A percentile compares a stretch with the other conserved stretches of the same genome.
Evolutionary conservation across 495 filamentous ascomycete genomes (phyloP).

Genomic region (Aspergillus conjunctus): DNA sequence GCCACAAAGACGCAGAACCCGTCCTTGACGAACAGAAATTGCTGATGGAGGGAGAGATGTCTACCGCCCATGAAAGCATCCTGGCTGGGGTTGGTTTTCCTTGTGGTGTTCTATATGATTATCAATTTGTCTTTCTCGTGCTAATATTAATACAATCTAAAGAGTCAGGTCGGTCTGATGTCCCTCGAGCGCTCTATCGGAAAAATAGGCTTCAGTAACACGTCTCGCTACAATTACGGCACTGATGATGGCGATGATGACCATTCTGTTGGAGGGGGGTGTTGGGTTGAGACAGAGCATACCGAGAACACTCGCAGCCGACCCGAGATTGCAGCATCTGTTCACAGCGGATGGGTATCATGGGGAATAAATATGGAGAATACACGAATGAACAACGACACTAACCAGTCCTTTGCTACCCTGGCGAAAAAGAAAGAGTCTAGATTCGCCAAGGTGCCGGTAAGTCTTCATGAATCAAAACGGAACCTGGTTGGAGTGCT

Average conservation of each 20-base stretch:
- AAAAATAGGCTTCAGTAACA: conserved; percentile 1
- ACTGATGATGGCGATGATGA: conserved; percentile 19
- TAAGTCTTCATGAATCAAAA: conserved; percentile 6
- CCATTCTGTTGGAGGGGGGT: conserved; percentile 23
- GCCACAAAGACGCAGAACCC: conserved; percentile 28
- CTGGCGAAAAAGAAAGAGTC: conserved; percentile 5
- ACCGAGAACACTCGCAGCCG: conserved; percentile 4
- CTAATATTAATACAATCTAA: neutral
- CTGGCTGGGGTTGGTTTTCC: too few relatives aligned
- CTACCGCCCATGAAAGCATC: conserved; percentile 4
- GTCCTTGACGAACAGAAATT: conserved; percentile 26
- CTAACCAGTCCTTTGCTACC: neutral
- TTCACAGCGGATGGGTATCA: conserved; percentile 20
- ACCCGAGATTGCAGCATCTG: conserved; percentile 9
- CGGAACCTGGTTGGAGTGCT: neutral
- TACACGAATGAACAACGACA: neutral
- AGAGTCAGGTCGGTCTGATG: conserved; percentile 16
- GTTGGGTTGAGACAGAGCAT: conserved; percentile 22
- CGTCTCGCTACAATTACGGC: neutral
- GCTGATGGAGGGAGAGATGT: conserved; percentile 17
- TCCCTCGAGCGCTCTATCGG: conserved; percentile 9
- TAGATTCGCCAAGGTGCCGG: conserved; percentile 26
- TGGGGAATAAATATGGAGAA: conserved; percentile 15
- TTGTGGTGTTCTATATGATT: neutral
- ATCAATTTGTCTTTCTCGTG: neutral